A percentile compares a stretch with the other conserved stretches of the same genome.
phyloP scores from a whole-genome alignment of 768 basidiomycete species.

The Paxillus rubicundulus region DNA sequence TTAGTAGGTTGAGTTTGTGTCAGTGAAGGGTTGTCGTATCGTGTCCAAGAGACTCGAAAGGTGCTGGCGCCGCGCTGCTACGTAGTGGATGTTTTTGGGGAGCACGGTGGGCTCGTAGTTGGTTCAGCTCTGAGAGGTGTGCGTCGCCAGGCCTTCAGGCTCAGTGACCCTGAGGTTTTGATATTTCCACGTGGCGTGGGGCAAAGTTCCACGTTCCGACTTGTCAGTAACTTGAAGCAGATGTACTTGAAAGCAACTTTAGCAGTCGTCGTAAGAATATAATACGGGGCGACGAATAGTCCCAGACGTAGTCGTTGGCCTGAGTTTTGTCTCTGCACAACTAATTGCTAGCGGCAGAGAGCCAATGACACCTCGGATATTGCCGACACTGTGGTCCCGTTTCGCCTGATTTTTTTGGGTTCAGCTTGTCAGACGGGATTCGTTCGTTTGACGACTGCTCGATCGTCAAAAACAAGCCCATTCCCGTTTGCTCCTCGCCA shows the following conservation, averaged over 20 bases:
- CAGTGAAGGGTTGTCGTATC: background rate
- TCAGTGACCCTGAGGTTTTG: background rate
- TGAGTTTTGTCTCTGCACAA: background rate
- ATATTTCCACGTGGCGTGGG: constrained; percentile 9
- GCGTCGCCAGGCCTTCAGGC: background rate
- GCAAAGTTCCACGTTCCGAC: background rate
- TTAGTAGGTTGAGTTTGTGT: background rate
- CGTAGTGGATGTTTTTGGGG: constrained; percentile 1
- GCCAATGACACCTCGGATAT: constrained; percentile 17
- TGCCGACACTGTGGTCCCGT: constrained; percentile 34
- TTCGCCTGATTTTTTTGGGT: constrained; percentile 23
- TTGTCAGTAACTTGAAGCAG: background rate
- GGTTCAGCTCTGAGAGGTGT: constrained; percentile 5
- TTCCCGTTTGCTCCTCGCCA: constrained; percentile 10
- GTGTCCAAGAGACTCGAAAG: constrained; percentile 8
- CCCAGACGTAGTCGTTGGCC: too few relatives aligned
- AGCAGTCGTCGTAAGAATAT: background rate
- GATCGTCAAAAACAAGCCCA: constrained; percentile 5
- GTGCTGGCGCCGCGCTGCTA: background rate
- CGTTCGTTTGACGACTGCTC: constrained; percentile 3
- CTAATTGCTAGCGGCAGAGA: background rate
- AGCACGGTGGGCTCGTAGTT: background rate
- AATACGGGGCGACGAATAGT: background rate
- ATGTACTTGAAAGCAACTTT: background rate
- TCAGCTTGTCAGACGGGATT: constrained; percentile 8